Base-by-base conservation (phyloP, 1,284 basidiomycete species). In the Athelia psychrophila region DNA sequence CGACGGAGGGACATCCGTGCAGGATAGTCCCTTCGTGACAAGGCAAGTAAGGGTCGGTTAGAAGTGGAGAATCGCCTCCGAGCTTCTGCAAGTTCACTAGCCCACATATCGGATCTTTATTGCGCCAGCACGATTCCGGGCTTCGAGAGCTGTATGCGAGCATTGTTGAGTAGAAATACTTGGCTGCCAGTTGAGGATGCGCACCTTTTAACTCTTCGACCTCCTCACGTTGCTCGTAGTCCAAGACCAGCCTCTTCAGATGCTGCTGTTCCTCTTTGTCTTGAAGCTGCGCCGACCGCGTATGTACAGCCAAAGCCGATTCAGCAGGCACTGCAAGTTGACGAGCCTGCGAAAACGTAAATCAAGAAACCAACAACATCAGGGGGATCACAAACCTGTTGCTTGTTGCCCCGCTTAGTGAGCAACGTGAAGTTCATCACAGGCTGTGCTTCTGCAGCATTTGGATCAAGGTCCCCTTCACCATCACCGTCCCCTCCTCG, bases 191-290 rank as follows among this genome's bases (percentile, higher is more conserved):
- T 36, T 35, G 33, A n/a, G 40, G 27, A 46, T 20, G 54, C 63
- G 20, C 58, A 86, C 88, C 87, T 78, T 83, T 88, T 58, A 87
- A 59, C 60, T 91, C 88, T 63, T 91, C 88, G 1, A 79, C 84
- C 67, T 91, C 91, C 67, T 93, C 91, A 25, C 86, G 84, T 59
- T 92, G 89, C 62, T 92, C 91, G 57, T 92, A 93, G 63, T 91
- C 80, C 46, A 93, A 77, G 2, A 95, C 95, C n/a, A 98, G 78
- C 18, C 86, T 83, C 74, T 98, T 98, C 58, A 98, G 74, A 56
- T 97, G 92, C 67, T 98, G 93, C 61, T 97, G 95, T 67, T 98
- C 95, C 9, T 91, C 92, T 69, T 88, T 91, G 69, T 95, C 93
- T 64, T 94, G 91, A 56, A 92, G 75, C 64, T 97, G 95, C 49